Evolutionary conservation across 2,329 filamentous ascomycete species (phyloP).

Genomic region (Stachybotrys chlorohalonatus): DNA sequence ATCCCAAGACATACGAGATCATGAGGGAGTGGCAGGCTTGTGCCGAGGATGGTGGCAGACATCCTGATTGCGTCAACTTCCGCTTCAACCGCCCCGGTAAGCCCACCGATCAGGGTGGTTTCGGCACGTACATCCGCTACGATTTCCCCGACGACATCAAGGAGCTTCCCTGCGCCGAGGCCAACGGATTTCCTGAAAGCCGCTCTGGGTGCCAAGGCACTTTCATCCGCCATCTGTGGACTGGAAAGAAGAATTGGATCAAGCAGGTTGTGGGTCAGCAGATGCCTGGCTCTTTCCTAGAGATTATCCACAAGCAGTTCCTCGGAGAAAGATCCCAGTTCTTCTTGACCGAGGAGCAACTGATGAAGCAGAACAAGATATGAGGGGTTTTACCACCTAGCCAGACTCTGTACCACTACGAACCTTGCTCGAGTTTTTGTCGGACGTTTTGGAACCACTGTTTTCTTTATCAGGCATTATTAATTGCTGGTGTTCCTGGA

Average conservation of each 20-base stretch:
- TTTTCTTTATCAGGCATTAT: too few species aligned
- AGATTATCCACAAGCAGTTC: slow-evolving; percentile 26
- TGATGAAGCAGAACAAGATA: slow-evolving; percentile 12
- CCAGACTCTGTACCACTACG: background rate
- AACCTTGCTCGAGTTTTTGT: background rate
- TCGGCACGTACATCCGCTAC: slow-evolving; percentile 34
- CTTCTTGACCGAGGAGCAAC: slow-evolving; percentile 24
- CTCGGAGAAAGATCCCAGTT: slow-evolving; percentile 21
- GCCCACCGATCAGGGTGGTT: slow-evolving; percentile 33
- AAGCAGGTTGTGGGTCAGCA: slow-evolving; percentile 28
- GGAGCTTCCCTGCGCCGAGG: slow-evolving; percentile 30
- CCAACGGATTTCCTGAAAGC: slow-evolving; percentile 33
- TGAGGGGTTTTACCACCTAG: background rate
- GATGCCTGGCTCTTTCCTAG: slow-evolving; percentile 24
- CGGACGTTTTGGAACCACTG: background rate
- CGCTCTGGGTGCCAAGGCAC: slow-evolving; percentile 26
- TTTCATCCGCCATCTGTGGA: slow-evolving; percentile 35
- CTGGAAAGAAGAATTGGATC: slow-evolving; percentile 27
- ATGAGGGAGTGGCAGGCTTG: slow-evolving; percentile 38
- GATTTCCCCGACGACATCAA: slow-evolving; percentile 29
- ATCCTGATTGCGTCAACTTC: slow-evolving; percentile 28
- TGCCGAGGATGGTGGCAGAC: slow-evolving; percentile 27
- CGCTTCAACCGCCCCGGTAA: slow-evolving; percentile 23
- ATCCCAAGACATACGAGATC: slow-evolving; percentile 35
- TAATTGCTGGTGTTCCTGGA: background rate